These are phyloP conservation scores for Juncus inflexus DNA, from an alignment of 176 grass and related monocot species.

Conservation along the genomic window DNA sequence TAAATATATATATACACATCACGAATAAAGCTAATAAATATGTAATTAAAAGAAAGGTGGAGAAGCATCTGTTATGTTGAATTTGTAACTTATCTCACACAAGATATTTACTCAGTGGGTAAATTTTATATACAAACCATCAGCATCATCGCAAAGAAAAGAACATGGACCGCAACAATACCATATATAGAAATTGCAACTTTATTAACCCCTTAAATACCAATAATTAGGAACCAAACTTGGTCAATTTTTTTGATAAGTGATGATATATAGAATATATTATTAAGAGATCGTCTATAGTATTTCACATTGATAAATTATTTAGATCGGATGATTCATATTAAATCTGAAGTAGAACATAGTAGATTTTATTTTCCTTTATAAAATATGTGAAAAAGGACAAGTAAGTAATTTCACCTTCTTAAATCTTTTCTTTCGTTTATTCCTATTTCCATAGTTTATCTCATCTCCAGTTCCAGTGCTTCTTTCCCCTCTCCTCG, in stretches of 20 bases:
- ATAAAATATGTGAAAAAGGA: too few relatives aligned
- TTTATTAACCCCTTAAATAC: conserved; percentile 21
- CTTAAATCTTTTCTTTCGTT: too few relatives aligned
- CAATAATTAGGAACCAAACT: not conserved
- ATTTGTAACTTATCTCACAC: not conserved
- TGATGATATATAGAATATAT: not conserved
- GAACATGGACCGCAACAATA: not conserved
- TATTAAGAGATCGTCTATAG: too few relatives aligned
- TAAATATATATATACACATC: not conserved
- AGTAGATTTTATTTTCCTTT: too few relatives aligned
- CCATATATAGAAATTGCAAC: conserved; percentile 19
- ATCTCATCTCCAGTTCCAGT: too few relatives aligned
- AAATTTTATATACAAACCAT: not conserved
- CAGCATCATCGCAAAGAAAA: not conserved
- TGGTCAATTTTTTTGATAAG: not conserved
- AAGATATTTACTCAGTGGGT: not conserved
- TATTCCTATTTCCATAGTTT: too few relatives aligned
- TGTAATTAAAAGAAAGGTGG: not conserved
- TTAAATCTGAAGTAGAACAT: too few relatives aligned
- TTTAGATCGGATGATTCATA: too few relatives aligned
- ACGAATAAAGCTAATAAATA: conserved; percentile 4
- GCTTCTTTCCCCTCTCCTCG: too few relatives aligned
- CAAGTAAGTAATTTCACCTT: too few relatives aligned
- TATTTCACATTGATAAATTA: too few relatives aligned
- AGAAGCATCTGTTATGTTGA: not conserved